Conservation (phyloP, 768 basidiomycete genomes). For the Suillus brevipes region DNA sequence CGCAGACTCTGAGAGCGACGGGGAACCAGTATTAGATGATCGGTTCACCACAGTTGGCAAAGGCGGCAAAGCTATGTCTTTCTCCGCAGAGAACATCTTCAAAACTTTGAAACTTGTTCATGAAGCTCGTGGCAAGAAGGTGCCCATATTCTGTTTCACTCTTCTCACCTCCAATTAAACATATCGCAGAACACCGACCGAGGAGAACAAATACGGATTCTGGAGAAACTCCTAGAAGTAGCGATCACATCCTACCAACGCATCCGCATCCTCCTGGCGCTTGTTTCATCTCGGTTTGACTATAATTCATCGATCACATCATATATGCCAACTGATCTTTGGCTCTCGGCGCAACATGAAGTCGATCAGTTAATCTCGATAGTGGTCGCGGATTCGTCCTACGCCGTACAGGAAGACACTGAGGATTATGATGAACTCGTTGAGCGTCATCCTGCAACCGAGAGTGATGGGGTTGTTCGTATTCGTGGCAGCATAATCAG, state of each 20-base stretch:
- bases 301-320: conserved; percentile 86
- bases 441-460: conserved; percentile 76
- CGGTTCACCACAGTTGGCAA: conserved; percentile 91
- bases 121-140: conserved; percentile 96
- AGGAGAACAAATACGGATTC: conserved; percentile 87
- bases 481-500: conserved; percentile 96
- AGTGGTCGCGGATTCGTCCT: conserved; percentile 67
- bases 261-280: conserved; percentile 90
- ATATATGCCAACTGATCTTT: conserved; percentile 91
- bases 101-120: conserved; percentile 89
- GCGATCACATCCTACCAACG: conserved; percentile 87
- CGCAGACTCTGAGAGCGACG: conserved; percentile 42
- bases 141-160: conserved; percentile 32
- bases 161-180: conserved; percentile 1
- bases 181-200: conserved; percentile 89
- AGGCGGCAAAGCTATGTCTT: conserved; percentile 81
- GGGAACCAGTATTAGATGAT: conserved; percentile 45
- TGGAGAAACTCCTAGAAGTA: conserved; percentile 84
- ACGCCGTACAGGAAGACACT: conserved; percentile 82
- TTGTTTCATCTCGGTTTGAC: conserved; percentile 95
- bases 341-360: conserved; percentile 84
- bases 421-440: conserved; percentile 90
- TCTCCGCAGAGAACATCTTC: conserved; percentile 84
- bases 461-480: conserved; percentile 72
- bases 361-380: conserved; percentile 86